Conservation (phyloP, 768 basidiomycete species). For the Auriscalpium orientale region DNA sequence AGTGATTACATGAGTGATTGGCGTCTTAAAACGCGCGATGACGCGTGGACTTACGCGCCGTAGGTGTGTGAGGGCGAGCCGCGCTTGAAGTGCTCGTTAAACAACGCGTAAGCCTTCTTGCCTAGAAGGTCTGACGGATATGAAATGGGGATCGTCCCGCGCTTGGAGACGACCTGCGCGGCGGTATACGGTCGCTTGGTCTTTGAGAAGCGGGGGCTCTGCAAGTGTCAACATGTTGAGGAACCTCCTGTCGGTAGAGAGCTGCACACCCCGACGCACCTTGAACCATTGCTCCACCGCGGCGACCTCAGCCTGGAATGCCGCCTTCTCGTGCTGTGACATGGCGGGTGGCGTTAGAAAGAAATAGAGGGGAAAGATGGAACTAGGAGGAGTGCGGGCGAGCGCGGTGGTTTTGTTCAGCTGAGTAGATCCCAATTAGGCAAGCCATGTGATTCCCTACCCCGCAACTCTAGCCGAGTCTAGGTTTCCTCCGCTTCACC, state of each 20-base stretch:
- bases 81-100: conserved; percentile 68
- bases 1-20: background rate
- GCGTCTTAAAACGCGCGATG: background rate
- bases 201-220: conserved; percentile 83
- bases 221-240: background rate
- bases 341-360: conserved; percentile 28
- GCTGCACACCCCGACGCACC: conserved; percentile 35
- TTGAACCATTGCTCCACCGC: conserved; percentile 90
- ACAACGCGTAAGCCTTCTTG: conserved; percentile 77
- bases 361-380: background rate
- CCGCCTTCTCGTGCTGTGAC: conserved; percentile 49
- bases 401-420: conserved; percentile 11
- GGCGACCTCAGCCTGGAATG: conserved; percentile 76
- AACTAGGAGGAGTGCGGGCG: conserved; percentile 8
- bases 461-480: background rate
- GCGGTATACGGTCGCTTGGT: conserved; percentile 92
- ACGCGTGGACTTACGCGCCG: conserved; percentile 82
- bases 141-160: conserved; percentile 76
- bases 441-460: background rate
- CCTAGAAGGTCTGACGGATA: conserved; percentile 83
- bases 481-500: background rate
- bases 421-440: background rate
- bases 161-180: conserved; percentile 87
- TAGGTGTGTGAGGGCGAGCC: conserved; percentile 91
- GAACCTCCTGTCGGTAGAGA: background rate